Evolutionary conservation across 805 yeast species (phyloP).

Genomic region (Candida wancherniae): DNA sequence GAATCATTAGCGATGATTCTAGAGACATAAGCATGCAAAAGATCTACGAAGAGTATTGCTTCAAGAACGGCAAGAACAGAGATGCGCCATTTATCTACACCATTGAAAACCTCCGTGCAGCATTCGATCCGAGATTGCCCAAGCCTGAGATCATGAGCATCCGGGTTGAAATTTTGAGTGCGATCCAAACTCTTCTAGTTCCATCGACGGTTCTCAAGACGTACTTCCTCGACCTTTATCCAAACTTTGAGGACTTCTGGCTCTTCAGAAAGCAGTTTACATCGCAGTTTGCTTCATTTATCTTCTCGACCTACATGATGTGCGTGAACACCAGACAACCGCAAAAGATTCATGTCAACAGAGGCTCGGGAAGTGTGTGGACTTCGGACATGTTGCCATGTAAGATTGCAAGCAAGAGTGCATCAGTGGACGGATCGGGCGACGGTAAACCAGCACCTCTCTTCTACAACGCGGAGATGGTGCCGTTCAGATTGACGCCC

Average conservation of each 20-base stretch:
- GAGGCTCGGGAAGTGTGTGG: conserved; percentile 82
- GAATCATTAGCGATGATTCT: conserved; percentile 81
- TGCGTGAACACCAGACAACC: conserved; percentile 91
- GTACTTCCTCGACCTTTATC: conserved; percentile 65
- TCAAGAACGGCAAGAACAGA: conserved; percentile 62
- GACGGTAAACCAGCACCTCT: conserved; percentile 67
- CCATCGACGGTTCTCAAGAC: conserved; percentile 81
- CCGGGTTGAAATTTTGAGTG: conserved; percentile 84
- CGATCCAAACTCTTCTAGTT: conserved; percentile 81
- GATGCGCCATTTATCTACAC: conserved; percentile 90
- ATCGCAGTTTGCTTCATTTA: conserved; percentile 88
- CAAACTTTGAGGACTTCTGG: conserved; percentile 93
- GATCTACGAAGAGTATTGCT: conserved; percentile 85
- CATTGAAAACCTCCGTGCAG: conserved; percentile 80
- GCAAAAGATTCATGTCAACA: conserved; percentile 81
- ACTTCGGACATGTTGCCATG: conserved; percentile 95
- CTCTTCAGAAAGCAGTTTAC: conserved; percentile 92
- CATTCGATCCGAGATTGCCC: conserved; percentile 89
- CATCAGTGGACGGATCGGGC: conserved; percentile 43
- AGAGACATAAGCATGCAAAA: conserved; percentile 71
- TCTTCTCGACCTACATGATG: conserved; percentile 91
- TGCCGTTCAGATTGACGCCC: conserved; percentile 95
- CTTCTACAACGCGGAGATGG: conserved; percentile 86
- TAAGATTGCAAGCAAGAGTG: conserved; percentile 56
- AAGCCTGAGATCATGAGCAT: conserved; percentile 87